Evolutionary conservation across 1,284 basidiomycete genomes (phyloP), one percentile per base, ranked within the genome.

Genomic region (Pascua guehoae): DNA sequence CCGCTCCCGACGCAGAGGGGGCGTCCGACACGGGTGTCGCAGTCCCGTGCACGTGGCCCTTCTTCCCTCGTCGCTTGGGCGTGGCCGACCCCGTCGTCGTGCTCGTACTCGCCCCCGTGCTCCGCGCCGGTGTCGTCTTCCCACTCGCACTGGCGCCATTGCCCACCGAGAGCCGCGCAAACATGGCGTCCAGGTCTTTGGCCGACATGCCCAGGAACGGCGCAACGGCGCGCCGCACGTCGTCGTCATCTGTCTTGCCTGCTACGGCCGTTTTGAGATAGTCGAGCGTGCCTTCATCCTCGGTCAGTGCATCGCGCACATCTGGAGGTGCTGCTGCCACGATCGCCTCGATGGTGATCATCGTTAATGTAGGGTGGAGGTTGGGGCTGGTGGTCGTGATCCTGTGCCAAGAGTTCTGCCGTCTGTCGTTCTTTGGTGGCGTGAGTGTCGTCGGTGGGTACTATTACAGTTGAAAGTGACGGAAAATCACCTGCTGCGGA

Each of bases 191-290:
- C 14, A 58, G 56, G 5, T 57, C 53, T 15, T 24, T 39, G 8
- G 50, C 9, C 8, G 41, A 18, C 56, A 61, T 55, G 41, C 60
- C 60, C 15, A 61, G 53, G 24, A 55, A 61, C 41, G 60, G 60
- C 37, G 54, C 53, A 41, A 58, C 39, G 5, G 60, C 56, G 11
- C 45, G 48, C 2, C 51, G 50, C 32, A 53, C 56, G 1, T 54
- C 53, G 16, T 38, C 48, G 10, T 47, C 37, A 7, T 46, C 44
- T 7, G 36, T 37, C 49, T 50, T 55, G 44, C 49, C 51, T 5
- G 38, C 50, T 4, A 61, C 42, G 40, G 44, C 56, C 1, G 56
- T 53, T 38, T 18, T 40, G 24, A 58, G 50, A 42, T 53, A 61
- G 4, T 50, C 44, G 18, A 49, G 41, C 40, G 60, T 61, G 47